Evolutionary conservation across 345 rosid genomes (phyloP), one percentile per base, ranked within the genome.

Genomic region (Hibiscus tridactylites): DNA sequence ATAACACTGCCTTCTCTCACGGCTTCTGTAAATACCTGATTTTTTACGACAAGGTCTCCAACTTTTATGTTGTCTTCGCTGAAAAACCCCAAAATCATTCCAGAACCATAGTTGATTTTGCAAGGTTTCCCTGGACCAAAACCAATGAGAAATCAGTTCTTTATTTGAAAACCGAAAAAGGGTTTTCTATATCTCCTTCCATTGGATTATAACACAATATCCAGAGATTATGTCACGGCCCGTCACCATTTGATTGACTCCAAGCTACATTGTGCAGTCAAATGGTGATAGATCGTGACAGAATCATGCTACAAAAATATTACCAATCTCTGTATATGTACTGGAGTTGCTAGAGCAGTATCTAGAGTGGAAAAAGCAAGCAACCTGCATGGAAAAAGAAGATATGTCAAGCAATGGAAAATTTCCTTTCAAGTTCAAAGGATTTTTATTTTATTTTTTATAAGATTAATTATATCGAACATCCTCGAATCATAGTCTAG

Each of bases 291-390:
- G 47, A 39, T 10, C 47, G 12, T 44, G 47, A 44, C 11, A 44
- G 13, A 44, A 44, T 44, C 47, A 10, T 44, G 13, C 33, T 16
- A 10, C 63, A 70, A 70, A 35, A 24, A 65, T 7, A 24, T 47
- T 73, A 89, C 93, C 95, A 54, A 52, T 88, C 78, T 79, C 66
- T n/a, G 77, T 73, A 71, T 89, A 89, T 63, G 97, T 85, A 47
- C 66, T 82, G 60, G 97, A 91, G 57, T 58, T 77, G 78, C 82
- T 72, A 2, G 97, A 83, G 76, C 82, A 86, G 85, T 89, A 91
- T 77, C 70, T 83, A 35, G 88, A 77, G 78, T 91, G 97, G 82
- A 91, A 75, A 79, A 83, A 86, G 71, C 95, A 91, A 50, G 97
- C 86, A 21, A 91, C 56, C 97, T 91, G 88, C 83, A 56, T 33